phyloP scores from a whole-genome alignment of 2,329 filamentous ascomycete genomes.

The Fusarium burgessii region DNA sequence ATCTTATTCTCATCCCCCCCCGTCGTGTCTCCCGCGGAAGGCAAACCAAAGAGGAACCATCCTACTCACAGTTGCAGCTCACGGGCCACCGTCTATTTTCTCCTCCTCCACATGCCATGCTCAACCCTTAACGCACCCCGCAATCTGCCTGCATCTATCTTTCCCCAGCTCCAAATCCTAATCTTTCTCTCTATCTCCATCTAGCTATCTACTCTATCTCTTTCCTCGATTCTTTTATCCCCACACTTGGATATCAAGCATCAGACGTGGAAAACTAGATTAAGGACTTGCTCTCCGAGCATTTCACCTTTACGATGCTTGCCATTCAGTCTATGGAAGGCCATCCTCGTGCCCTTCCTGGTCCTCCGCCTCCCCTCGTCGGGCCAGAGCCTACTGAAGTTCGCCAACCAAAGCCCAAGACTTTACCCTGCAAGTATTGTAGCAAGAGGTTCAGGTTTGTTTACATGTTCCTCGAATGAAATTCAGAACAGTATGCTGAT shows the following conservation, averaged over 20 bases:
- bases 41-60: conserved; percentile 24
- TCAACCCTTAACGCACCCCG: conserved; percentile 47
- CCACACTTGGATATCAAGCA: conserved; percentile 32
- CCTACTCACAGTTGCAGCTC: conserved; percentile 27
- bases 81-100: conserved; percentile 45
- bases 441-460: conserved; percentile 72
- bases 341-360: conserved; percentile 50
- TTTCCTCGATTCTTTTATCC: conserved; percentile 34
- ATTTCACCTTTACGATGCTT: conserved; percentile 58
- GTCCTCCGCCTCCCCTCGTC: conserved; percentile 43
- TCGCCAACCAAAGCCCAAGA: conserved; percentile 71
- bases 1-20: neutral
- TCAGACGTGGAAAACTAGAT: conserved; percentile 16
- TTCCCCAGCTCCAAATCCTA: conserved; percentile 44
- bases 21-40: conserved; percentile 24
- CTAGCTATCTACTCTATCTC: conserved; percentile 25
- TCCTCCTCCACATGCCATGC: conserved; percentile 45
- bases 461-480: conserved; percentile 19
- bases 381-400: conserved; percentile 62
- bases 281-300: conserved; percentile 32
- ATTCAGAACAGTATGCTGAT: conserved; percentile 34
- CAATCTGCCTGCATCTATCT: conserved; percentile 46
- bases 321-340: conserved; percentile 66
- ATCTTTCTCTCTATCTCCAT: conserved; percentile 37
- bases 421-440: conserved; percentile 72